Evolutionary conservation across 352 stramenopile species (phyloP), one percentile per base, ranked within the genome.

Genomic region (Globisporangium polare): DNA sequence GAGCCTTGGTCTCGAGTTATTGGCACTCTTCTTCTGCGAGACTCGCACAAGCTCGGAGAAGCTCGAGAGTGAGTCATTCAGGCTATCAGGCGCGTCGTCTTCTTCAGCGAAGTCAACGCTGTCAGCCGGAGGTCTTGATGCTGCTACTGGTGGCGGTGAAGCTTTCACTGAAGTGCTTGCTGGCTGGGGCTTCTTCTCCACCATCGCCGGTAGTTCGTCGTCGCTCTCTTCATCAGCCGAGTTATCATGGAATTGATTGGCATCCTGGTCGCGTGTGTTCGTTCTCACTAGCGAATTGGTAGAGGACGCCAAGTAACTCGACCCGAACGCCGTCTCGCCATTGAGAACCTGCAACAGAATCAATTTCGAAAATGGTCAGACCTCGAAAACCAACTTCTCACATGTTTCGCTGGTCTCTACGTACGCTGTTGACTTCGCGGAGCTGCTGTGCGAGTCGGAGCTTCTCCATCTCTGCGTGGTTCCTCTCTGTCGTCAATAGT

Each of bases 381-480:
- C 13, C n/a, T 12, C 8, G 3, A 46, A 18, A 12, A 43, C 8
- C 43, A n/a, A 33, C 15, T 29, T 35, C 35, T 10, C 39, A 46
- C n/a, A 66, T 52, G 12, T 39, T 7, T 33, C 29, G 29, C 13
- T 43, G 1, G 26, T 43, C 20, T 0, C 20, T 22, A 62, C 75
- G 55, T 73, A 90, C 80, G 60, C 78, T 78, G 53, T 92, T 89
- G 31, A 90, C 74, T 71, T 92, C 77, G 2, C 75, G 80, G 24
- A 92, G 74, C 31, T 75, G 74, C 53, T 90, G 82, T 3, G 82
- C 86, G 46, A 90, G 68, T 4, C 69, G 65, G 3, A 89, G 68
- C 51, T 87, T 90, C 58, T 89, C 80, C 22, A 89, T 65, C 68
- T 89, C 77, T 3, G 67, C 78, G 20, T 75, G 58, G 46, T 89